These are phyloP conservation scores for Proliferodiscus dingleyae DNA, from an alignment of 2,329 filamentous ascomycete genomes.

Conservation along the genomic window DNA sequence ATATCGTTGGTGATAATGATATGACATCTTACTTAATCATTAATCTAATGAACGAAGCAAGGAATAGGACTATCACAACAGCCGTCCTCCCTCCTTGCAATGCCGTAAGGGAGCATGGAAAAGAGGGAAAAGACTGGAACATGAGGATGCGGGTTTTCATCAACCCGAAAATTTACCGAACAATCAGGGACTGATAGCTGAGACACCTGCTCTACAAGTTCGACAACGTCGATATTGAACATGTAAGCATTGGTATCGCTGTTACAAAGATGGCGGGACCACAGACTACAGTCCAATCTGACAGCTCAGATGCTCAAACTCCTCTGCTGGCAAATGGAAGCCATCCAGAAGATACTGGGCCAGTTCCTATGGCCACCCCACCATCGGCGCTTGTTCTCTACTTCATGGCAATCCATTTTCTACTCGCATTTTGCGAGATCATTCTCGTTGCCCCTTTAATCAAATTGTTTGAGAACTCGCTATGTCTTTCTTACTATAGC, in stretches of 20 bases:
- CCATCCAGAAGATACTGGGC: neutral
- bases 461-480: conserved; percentile 27
- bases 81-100: too few species aligned
- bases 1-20: too few species aligned
- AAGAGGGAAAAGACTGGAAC: too few species aligned
- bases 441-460: conserved; percentile 28
- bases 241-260: neutral
- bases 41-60: too few species aligned
- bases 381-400: conserved; percentile 17
- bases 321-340: neutral
- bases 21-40: too few species aligned
- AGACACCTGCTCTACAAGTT: too few species aligned
- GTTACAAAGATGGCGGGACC: neutral
- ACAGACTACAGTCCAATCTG: neutral
- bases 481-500: conserved; percentile 25
- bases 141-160: neutral
- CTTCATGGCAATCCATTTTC: conserved; percentile 31
- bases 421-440: conserved; percentile 29
- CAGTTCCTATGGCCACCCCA: neutral
- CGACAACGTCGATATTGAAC: neutral
- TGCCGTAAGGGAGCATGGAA: too few species aligned
- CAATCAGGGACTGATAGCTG: too few species aligned
- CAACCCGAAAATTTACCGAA: neutral
- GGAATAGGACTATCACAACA: too few species aligned
- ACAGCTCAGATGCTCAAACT: neutral